Evolutionary conservation across 208 protist genomes (phyloP), one percentile per base, ranked within the genome.

Genomic region (Wallacemonas sp.): DNA sequence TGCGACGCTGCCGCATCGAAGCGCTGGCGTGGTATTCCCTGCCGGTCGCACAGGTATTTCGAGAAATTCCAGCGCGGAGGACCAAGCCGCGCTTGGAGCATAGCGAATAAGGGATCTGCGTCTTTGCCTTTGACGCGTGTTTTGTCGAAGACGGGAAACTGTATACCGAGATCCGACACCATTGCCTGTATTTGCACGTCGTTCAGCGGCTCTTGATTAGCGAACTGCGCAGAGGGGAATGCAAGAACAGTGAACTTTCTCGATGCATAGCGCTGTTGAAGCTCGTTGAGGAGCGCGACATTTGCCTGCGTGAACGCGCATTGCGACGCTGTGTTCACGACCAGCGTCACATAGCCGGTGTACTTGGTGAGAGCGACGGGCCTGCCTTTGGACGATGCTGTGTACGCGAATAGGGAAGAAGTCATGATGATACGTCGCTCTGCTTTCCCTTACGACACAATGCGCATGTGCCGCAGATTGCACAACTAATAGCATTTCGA

Each of bases 31-130:
- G 85, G 81, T 2, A 80, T 46, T 5, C 85, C 85, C n/a, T 55
- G 46, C 24, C 76, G 66, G 58, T 83, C 74, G 36, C 81, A 88
- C 0, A 91, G 50, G 59, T 81, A 86, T 59, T 91, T 91, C 12
- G 85, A 88, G 60, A 83, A 91, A 68, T 91, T 91, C 85, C 85
- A 91, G 57, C 70, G 44, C 29, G 78, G 63, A 13, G 71, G 46
- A 2, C 85, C 81, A 29, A 87, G 68, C 37, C 71, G 55, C 6
- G 65, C 46, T 29, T 82, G 78, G 19, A 91, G 62, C 76, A 82
- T 76, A 54, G 68, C 68, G 55, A 82, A 91, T 6, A 91, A 63
- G 1, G 85, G 85, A 26, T 88, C 68, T 1, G 76, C 79, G 22
- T 63, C 34, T 1, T 63, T 46, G 13, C 76, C 78, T 55, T 86